Evolutionary conservation across 371 early-diverging fungal species (phyloP).

Genomic region (Circinella umbellata): DNA sequence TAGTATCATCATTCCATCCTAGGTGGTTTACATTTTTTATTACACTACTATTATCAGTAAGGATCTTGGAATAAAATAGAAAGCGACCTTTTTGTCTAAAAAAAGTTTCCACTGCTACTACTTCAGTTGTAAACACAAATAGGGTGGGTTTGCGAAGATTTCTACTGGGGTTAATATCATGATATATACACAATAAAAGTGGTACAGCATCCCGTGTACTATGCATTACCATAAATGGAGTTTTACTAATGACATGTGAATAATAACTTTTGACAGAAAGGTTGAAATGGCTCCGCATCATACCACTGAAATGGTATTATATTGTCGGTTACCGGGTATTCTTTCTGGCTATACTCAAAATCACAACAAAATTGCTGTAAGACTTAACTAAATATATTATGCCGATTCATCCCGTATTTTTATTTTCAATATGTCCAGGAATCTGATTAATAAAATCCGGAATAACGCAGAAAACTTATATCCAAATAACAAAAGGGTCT

Average conservation of each 20-base stretch:
- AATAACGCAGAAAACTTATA: no score
- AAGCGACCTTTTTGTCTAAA: no score
- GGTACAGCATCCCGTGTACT: background rate
- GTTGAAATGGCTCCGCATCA: background rate
- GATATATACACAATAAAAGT: no score
- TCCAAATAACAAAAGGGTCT: no score
- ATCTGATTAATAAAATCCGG: background rate
- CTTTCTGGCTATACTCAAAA: background rate
- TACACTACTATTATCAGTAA: no score
- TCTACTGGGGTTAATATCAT: no score
- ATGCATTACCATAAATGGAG: background rate
- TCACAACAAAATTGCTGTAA: background rate
- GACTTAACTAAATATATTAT: background rate
- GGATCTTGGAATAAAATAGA: no score
- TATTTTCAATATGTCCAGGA: background rate
- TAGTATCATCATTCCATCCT: no score
- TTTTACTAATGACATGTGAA: conserved; percentile 7
- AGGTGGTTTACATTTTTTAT: no score
- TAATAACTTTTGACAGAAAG: background rate
- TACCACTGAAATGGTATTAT: background rate
- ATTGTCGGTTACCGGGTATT: background rate
- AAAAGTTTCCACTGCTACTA: no score
- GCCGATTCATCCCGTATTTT: background rate
- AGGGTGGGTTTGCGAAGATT: no score
- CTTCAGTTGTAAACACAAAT: no score